A percentile compares a stretch with the other conserved stretches of the same genome.
Conservation (phyloP, 1,284 basidiomycete genomes). For the Mrakiaceae sp. region DNA sequence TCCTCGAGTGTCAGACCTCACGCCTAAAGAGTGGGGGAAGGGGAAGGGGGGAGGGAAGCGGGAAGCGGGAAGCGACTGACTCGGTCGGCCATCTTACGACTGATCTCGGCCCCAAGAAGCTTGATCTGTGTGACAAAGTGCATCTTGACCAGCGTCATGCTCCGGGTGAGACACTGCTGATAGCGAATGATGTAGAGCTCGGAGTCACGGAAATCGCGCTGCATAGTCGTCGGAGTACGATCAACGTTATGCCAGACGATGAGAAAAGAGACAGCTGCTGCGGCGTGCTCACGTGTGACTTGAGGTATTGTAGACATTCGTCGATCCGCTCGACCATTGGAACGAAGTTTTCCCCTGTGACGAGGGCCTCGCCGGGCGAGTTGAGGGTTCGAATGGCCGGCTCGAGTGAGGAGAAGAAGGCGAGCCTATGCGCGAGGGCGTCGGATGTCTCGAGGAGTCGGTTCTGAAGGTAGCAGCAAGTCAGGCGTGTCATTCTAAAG, state of each 20-base stretch:
- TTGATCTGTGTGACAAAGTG: constrained; percentile 75
- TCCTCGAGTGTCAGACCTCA: background rate
- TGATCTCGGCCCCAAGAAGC: constrained; percentile 58
- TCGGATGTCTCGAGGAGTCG: constrained; percentile 63
- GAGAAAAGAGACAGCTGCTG: background rate
- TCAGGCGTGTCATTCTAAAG: constrained; percentile 5
- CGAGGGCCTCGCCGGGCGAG: constrained; percentile 77
- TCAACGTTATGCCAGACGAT: background rate
- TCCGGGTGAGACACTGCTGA: constrained; percentile 88
- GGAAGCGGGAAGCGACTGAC: background rate
- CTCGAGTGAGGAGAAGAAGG: constrained; percentile 86
- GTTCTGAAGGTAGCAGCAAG: constrained; percentile 41
- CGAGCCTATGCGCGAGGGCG: constrained; percentile 59
- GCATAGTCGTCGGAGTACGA: background rate
- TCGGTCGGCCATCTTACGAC: constrained; percentile 1
- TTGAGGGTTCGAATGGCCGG: constrained; percentile 81
- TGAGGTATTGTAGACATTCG: constrained; percentile 78
- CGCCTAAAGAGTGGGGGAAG: constrained; percentile 1
- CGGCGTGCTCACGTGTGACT: constrained; percentile 55
- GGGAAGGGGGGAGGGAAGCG: background rate
- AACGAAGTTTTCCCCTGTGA: constrained; percentile 75
- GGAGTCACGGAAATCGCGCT: constrained; percentile 81
- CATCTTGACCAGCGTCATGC: constrained; percentile 92
- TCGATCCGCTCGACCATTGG: constrained; percentile 89
- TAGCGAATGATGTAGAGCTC: constrained; percentile 84